phyloP scores from a whole-genome alignment of 352 stramenopile genomes.

The Phytophthora multivora region DNA sequence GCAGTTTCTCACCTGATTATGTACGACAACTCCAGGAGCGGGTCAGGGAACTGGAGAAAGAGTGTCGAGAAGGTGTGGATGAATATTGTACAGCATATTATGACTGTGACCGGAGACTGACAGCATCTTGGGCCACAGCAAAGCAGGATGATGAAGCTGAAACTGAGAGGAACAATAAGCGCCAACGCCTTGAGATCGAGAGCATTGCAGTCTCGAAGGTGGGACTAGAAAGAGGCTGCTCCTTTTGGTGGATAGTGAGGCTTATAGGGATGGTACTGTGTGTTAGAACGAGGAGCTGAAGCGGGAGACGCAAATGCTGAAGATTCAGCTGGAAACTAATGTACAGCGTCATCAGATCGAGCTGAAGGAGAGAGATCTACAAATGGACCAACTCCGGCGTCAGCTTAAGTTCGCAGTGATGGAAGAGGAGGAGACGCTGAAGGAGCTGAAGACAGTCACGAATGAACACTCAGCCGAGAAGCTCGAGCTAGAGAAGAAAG shows the following conservation, averaged over 20 bases:
- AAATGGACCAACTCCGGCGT: constrained; percentile 66
- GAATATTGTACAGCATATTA: neutral
- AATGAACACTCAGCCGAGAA: constrained; percentile 64
- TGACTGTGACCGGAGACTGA: neutral
- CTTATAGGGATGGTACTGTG: neutral
- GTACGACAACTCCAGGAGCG: constrained; percentile 40
- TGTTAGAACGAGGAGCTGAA: constrained; percentile 55
- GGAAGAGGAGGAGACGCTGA: constrained; percentile 68
- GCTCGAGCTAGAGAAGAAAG: constrained; percentile 66
- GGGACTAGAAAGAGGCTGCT: neutral
- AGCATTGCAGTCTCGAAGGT: constrained; percentile 67
- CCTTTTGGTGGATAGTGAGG: neutral
- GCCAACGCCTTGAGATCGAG: constrained; percentile 62
- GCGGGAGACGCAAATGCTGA: constrained; percentile 56
- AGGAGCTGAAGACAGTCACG: constrained; percentile 59
- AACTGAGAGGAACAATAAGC: constrained; percentile 40
- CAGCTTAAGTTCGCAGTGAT: constrained; percentile 68
- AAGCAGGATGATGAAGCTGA: constrained; percentile 34
- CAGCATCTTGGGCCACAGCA: constrained; percentile 13
- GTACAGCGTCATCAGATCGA: constrained; percentile 66
- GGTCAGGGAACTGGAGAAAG: constrained; percentile 34
- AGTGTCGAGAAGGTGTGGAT: constrained; percentile 41
- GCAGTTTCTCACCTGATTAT: constrained; percentile 16
- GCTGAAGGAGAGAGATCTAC: constrained; percentile 70
- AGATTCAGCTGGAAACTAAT: constrained; percentile 56